These are phyloP conservation scores for Aspergillus biplanus DNA, from an alignment of 495 filamentous ascomycete genomes.

Conservation along the genomic window DNA sequence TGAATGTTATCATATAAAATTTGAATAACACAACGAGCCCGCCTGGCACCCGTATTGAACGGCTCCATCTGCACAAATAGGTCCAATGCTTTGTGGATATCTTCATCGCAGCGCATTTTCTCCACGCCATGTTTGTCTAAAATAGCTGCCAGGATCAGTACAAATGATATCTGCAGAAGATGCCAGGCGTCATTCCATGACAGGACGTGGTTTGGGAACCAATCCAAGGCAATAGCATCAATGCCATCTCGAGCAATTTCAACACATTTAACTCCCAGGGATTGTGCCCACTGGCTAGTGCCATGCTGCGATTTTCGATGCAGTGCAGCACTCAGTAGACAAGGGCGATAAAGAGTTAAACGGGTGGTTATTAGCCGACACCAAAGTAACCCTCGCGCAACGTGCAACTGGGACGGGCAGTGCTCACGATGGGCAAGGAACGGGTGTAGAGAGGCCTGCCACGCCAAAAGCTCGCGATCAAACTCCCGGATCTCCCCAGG, in stretches of 20 bases:
- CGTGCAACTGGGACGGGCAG: not conserved
- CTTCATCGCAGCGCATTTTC: not conserved
- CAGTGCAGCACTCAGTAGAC: conserved; percentile 11
- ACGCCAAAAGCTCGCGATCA: conserved; percentile 5
- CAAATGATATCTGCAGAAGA: conserved; percentile 4
- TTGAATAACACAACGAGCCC: not conserved
- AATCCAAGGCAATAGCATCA: not conserved
- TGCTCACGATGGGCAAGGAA: conserved; percentile 6
- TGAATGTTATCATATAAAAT: conserved; percentile 4
- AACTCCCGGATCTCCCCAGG: conserved; percentile 1
- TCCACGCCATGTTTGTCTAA: not conserved
- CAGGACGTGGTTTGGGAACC: conserved; percentile 12
- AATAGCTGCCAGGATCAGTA: not conserved
- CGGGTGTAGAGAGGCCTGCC: conserved; percentile 5
- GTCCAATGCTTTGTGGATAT: not conserved
- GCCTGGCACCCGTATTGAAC: conserved; percentile 1
- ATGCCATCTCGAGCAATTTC: conserved; percentile 3
- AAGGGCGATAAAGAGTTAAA: conserved; percentile 4
- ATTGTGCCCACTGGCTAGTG: not conserved
- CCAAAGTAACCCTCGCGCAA: conserved; percentile 7
- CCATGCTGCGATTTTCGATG: not conserved
- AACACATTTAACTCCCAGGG: not conserved
- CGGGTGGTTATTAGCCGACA: conserved; percentile 11
- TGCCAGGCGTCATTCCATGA: conserved; percentile 14
- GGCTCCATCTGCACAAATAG: not conserved